Evolutionary conservation across 345 rosid species (phyloP).

Genomic region (Mangifera indica): DNA sequence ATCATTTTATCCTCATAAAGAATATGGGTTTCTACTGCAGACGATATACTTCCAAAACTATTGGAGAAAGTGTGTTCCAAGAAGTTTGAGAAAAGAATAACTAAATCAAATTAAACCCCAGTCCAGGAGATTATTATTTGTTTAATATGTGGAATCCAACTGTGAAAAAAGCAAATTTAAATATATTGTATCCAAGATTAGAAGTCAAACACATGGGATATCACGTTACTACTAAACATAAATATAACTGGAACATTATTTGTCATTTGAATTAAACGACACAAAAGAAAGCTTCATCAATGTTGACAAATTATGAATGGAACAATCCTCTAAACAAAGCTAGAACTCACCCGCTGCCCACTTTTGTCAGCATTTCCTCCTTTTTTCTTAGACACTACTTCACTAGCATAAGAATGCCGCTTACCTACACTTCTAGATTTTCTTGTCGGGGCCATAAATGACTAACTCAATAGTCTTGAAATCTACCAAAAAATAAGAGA

Average conservation of each 20-base stretch:
- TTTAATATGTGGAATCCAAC: background rate
- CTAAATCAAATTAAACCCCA: background rate
- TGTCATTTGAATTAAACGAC: background rate
- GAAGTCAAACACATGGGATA: background rate
- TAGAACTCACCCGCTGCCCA: constrained; percentile 56
- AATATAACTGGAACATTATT: background rate
- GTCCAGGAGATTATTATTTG: background rate
- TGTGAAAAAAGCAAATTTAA: background rate
- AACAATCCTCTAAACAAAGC: constrained; percentile 13
- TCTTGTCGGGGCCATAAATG: constrained; percentile 69
- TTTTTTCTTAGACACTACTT: constrained; percentile 45
- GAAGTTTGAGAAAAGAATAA: background rate
- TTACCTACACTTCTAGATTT: constrained; percentile 55
- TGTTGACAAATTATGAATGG: background rate
- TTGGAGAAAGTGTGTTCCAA: background rate
- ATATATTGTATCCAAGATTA: background rate
- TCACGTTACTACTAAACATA: background rate
- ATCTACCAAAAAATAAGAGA: constrained; percentile 17
- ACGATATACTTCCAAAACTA: background rate
- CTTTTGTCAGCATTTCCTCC: constrained; percentile 48
- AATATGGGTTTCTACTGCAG: background rate
- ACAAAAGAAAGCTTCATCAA: background rate
- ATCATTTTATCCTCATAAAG: background rate
- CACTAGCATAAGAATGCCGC: constrained; percentile 47
- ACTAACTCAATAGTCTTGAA: constrained; percentile 35